These are phyloP conservation scores for Erythrobasidium hasegawianum DNA, from an alignment of 1,284 basidiomycete species.

Conservation along the genomic window DNA sequence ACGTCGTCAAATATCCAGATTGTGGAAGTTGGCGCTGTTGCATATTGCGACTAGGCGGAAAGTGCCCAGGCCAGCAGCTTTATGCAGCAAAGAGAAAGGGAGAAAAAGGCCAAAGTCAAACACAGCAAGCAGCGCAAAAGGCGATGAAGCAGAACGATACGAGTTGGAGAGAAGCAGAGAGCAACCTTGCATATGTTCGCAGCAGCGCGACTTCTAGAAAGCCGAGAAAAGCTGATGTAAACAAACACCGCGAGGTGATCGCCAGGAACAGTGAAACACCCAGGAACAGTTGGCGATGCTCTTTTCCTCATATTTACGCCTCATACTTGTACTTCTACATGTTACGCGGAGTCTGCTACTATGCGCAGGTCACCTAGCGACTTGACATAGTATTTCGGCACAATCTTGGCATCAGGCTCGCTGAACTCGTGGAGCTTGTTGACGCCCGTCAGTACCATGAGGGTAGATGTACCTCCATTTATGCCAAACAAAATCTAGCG, in stretches of 20 bases:
- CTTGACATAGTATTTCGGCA: constrained; percentile 34
- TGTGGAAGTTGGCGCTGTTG: background rate
- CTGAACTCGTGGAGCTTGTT: constrained; percentile 25
- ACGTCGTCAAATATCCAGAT: background rate
- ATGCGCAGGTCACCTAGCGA: constrained; percentile 32
- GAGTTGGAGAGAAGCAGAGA: too few relatives aligned
- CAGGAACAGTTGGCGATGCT: too few relatives aligned
- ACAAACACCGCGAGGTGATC: constrained; percentile 3
- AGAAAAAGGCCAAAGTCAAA: background rate
- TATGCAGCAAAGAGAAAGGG: background rate
- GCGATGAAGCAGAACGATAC: background rate
- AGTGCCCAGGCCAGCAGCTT: too few relatives aligned
- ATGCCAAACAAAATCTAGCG: constrained; percentile 65
- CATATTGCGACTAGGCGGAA: background rate
- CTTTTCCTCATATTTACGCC: background rate
- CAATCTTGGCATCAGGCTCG: constrained; percentile 14
- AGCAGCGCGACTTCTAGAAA: background rate
- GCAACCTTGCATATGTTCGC: too few relatives aligned
- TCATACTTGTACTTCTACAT: background rate
- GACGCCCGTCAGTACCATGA: constrained; percentile 80
- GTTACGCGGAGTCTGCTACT: background rate
- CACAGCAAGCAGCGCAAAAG: constrained; percentile 1
- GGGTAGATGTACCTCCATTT: constrained; percentile 74
- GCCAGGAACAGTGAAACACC: constrained; percentile 2
- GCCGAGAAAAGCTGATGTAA: background rate